A percentile compares a stretch with the other conserved stretches of the same genome.
These are phyloP conservation scores for Marchantia paleacea DNA, from an alignment of 225 moss, liverwort and hornwort species.

Conservation along the genomic window DNA sequence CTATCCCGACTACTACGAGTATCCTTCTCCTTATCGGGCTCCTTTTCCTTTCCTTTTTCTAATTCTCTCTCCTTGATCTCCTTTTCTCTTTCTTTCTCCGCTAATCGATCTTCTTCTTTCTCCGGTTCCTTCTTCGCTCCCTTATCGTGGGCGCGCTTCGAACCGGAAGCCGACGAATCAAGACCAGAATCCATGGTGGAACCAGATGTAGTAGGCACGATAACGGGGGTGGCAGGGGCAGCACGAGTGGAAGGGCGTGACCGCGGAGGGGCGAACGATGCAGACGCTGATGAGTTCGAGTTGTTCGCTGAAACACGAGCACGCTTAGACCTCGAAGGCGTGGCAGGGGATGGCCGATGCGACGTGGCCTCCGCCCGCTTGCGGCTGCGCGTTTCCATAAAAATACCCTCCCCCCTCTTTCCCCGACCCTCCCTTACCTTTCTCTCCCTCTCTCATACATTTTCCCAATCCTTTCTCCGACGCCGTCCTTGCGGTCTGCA, in stretches of 20 bases:
- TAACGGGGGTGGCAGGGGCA: conserved; percentile 46
- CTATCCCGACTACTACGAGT: conserved; percentile 52
- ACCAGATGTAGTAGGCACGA: conserved; percentile 36
- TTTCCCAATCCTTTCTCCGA: conserved; percentile 18
- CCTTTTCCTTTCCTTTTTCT: conserved; percentile 58
- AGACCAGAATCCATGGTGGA: conserved; percentile 63
- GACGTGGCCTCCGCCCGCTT: conserved; percentile 99
- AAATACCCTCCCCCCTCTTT: conserved; percentile 72
- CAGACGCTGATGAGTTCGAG: conserved; percentile 45
- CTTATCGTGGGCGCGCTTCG: conserved; percentile 60
- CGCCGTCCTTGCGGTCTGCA: conserved; percentile 20
- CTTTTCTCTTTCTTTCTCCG: conserved; percentile 13
- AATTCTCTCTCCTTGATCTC: conserved; percentile 56
- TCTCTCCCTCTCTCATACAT: conserved; percentile 39
- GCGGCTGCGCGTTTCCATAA: conserved; percentile 99
- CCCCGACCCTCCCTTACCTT: conserved; percentile 48
- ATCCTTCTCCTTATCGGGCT: conserved; percentile 49
- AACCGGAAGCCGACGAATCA: conserved; percentile 65
- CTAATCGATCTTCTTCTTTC: conserved; percentile 37
- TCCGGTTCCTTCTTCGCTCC: conserved; percentile 47
- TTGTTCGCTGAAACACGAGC: conserved; percentile 64
- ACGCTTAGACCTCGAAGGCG: conserved; percentile 54
- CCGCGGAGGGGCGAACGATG: conserved; percentile 64
- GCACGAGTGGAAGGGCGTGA: conserved; percentile 89
- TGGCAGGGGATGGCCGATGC: conserved; percentile 99